These are phyloP conservation scores for Atkinsonella texensis DNA, from an alignment of 2,329 filamentous ascomycete genomes.

Conservation along the genomic window DNA sequence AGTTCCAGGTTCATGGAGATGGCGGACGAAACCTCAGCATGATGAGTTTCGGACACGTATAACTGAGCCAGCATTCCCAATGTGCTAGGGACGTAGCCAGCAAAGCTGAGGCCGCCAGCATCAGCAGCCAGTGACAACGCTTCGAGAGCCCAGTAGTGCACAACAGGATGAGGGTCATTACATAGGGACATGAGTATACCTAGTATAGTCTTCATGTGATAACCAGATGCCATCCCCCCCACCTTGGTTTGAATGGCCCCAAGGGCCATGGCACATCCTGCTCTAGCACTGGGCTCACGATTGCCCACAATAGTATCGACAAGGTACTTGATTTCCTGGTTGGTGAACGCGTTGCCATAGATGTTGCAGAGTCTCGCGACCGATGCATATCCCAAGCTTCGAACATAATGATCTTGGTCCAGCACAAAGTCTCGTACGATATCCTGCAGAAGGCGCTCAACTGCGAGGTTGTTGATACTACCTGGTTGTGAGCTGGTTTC, in stretches of 20 bases:
- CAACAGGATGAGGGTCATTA: constrained; percentile 86
- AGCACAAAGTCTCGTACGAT: constrained; percentile 60
- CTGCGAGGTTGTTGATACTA: constrained; percentile 59
- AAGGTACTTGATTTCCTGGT: constrained; percentile 77
- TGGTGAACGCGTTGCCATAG: constrained; percentile 82
- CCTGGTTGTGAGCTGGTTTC: constrained; percentile 65
- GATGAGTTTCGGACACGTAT: constrained; percentile 85
- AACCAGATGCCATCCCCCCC: constrained; percentile 92
- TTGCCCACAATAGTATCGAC: constrained; percentile 93
- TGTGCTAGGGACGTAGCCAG: constrained; percentile 77
- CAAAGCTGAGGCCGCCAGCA: constrained; percentile 85
- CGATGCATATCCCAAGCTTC: constrained; percentile 73
- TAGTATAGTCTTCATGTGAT: constrained; percentile 94
- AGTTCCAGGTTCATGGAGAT: constrained; percentile 86
- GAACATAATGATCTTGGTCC: constrained; percentile 74
- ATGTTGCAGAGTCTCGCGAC: constrained; percentile 73
- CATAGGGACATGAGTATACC: constrained; percentile 95
- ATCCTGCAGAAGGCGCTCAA: constrained; percentile 77
- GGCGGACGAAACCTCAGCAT: constrained; percentile 65
- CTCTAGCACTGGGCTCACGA: constrained; percentile 81
- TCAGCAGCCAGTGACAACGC: constrained; percentile 78
- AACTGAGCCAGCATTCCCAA: constrained; percentile 90
- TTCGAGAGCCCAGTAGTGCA: constrained; percentile 94
- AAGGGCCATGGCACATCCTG: constrained; percentile 86
- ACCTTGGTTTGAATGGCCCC: constrained; percentile 92